Conservation (phyloP, 2,329 filamentous ascomycete genomes). For the Penicillium palitans region DNA sequence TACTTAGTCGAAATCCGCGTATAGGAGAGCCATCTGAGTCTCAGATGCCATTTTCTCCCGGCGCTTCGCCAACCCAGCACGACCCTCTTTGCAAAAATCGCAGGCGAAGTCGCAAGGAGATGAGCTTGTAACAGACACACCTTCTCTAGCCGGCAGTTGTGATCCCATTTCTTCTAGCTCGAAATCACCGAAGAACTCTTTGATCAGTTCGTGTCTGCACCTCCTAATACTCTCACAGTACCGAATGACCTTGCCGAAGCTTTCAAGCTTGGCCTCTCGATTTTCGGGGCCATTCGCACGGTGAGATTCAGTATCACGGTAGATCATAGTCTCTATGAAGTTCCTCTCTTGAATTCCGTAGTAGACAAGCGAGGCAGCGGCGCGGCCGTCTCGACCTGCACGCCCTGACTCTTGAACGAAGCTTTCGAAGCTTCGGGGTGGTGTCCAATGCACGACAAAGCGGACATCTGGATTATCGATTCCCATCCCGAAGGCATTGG, state of each 20-base stretch:
- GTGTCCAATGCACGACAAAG: constrained; percentile 91
- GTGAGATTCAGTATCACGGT: constrained; percentile 33
- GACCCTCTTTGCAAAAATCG: constrained; percentile 72
- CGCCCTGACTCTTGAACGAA: constrained; percentile 96
- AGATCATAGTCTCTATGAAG: constrained; percentile 54
- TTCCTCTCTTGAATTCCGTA: constrained; percentile 87
- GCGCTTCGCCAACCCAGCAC: constrained; percentile 56
- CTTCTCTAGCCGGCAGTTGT: constrained; percentile 10
- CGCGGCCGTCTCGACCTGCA: constrained; percentile 85
- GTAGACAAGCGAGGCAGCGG: constrained; percentile 83
- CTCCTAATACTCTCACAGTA: constrained; percentile 76
- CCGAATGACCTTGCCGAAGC: constrained; percentile 66
- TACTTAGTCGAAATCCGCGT: constrained; percentile 2
- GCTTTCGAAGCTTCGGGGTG: constrained; percentile 91
- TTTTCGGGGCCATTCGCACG: constrained; percentile 41
- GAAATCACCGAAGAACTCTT: constrained; percentile 72
- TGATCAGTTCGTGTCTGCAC: constrained; percentile 76
- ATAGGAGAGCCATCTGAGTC: constrained; percentile 12
- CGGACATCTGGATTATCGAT: constrained; percentile 95
- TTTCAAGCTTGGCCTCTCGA: constrained; percentile 54
- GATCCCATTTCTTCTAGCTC: constrained; percentile 38
- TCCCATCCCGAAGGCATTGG: constrained; percentile 95
- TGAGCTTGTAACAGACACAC: constrained; percentile 4
- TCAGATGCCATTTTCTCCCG: constrained; percentile 45
- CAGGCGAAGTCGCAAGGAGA: constrained; percentile 72